phyloP scores from a whole-genome alignment of 306 rosid genomes.

The Leucaena leucocephala region DNA sequence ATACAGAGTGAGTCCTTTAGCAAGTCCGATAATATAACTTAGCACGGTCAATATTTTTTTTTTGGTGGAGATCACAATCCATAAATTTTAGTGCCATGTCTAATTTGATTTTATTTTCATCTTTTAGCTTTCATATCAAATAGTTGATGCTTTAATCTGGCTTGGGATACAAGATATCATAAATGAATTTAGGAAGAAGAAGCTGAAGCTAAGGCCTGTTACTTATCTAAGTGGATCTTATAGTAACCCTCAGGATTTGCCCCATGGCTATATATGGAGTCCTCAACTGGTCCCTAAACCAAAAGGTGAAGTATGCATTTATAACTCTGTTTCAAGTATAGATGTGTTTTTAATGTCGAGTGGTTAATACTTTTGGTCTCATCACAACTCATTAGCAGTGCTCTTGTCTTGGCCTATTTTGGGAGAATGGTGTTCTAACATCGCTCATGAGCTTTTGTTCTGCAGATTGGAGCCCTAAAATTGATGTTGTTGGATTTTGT shows the following conservation, averaged over 20 bases:
- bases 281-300: slow-evolving; percentile 98
- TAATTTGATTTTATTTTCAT: slow-evolving; percentile 6
- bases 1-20: slow-evolving; percentile 64
- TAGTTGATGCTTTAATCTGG: slow-evolving; percentile 89
- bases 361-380: slow-evolving; percentile 18
- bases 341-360: not conserved
- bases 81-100: slow-evolving; percentile 13
- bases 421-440: slow-evolving; percentile 21
- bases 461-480: slow-evolving; percentile 94
- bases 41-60: not conserved
- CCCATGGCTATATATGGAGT: slow-evolving; percentile 90
- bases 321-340: not conserved
- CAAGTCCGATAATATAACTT: slow-evolving; percentile 22
- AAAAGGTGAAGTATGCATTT: slow-evolving; percentile 60
- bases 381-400: slow-evolving; percentile 6
- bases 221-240: slow-evolving; percentile 75
- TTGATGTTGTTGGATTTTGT: slow-evolving; percentile 96
- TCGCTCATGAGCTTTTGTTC: slow-evolving; percentile 29
- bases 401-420: not conserved
- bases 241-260: slow-evolving; percentile 62
- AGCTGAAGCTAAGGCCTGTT: slow-evolving; percentile 71
- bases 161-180: slow-evolving; percentile 89
- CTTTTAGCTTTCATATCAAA: slow-evolving; percentile 91
- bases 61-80: not conserved
- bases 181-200: slow-evolving; percentile 85